Percentiles rank a stretch among this genome's conserved stretches.
phyloP scores from a whole-genome alignment of 2,329 filamentous ascomycete species.

The Monosporascus sp. region DNA sequence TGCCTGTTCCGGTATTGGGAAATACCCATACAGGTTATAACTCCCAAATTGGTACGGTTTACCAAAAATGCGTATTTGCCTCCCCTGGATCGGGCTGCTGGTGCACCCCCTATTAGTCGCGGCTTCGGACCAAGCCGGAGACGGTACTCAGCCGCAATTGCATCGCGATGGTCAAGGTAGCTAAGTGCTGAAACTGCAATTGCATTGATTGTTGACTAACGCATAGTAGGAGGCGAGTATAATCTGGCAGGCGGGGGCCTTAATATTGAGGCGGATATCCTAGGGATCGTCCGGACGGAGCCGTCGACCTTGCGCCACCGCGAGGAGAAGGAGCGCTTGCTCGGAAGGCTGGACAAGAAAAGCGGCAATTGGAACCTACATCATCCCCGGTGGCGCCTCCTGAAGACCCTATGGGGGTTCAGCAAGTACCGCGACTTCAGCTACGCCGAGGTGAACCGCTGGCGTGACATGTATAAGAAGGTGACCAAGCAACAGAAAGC shows the following conservation, averaged over 20 bases:
- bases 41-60: too few relatives aligned
- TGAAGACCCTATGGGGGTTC: slow-evolving; percentile 35
- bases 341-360: slow-evolving; percentile 22
- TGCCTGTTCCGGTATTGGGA: too few relatives aligned
- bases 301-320: slow-evolving; percentile 20
- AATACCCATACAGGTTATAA: too few relatives aligned
- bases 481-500: slow-evolving; percentile 28
- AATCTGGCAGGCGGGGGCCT: background rate
- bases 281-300: background rate
- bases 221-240: background rate
- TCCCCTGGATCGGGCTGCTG: too few relatives aligned
- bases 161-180: too few relatives aligned
- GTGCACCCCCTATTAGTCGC: too few relatives aligned
- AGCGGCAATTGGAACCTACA: slow-evolving; percentile 27
- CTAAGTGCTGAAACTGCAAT: too few relatives aligned
- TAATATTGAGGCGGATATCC: too few relatives aligned
- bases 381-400: slow-evolving; percentile 33
- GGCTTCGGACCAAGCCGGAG: too few relatives aligned
- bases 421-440: slow-evolving; percentile 28
- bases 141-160: too few relatives aligned
- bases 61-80: too few relatives aligned
- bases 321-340: slow-evolving; percentile 25
- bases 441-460: slow-evolving; percentile 29
- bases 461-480: slow-evolving; percentile 31
- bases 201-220: background rate